Evolutionary conservation across 1,284 basidiomycete species (phyloP).

Genomic region (Pterula multifida): DNA sequence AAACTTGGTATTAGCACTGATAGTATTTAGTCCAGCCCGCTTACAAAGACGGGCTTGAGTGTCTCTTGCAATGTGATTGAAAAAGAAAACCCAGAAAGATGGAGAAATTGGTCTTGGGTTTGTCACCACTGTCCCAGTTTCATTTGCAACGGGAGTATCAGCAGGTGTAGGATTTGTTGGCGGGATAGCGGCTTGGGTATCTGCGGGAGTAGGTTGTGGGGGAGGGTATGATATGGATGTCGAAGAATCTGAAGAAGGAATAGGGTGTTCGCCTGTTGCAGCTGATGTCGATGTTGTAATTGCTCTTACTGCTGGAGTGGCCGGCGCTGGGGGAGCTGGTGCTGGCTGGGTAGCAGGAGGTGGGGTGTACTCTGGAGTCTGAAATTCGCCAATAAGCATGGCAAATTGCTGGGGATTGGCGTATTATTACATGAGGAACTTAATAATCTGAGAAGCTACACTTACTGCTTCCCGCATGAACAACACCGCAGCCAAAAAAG

Average conservation of each 20-base stretch:
- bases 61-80: slow-evolving; percentile 50
- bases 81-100: slow-evolving; percentile 36
- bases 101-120: slow-evolving; percentile 11
- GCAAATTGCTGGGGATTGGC: slow-evolving; percentile 72
- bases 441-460: slow-evolving; percentile 9
- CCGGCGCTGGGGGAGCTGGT: slow-evolving; percentile 10
- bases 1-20: slow-evolving; percentile 1
- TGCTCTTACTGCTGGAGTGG: slow-evolving; percentile 7
- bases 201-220: slow-evolving; percentile 8
- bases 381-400: slow-evolving; percentile 68
- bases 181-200: slow-evolving; percentile 10
- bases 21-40: slow-evolving; percentile 11
- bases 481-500: slow-evolving; percentile 63
- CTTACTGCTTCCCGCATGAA: slow-evolving; percentile 66
- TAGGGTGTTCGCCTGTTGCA: not conserved
- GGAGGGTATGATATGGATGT: slow-evolving; percentile 4
- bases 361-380: slow-evolving; percentile 58
- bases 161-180: slow-evolving; percentile 11
- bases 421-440: slow-evolving; percentile 4
- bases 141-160: slow-evolving; percentile 15
- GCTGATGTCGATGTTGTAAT: not conserved
- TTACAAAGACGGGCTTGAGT: slow-evolving; percentile 61
- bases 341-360: slow-evolving; percentile 17
- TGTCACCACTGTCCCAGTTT: too few relatives aligned
- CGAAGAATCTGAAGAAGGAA: slow-evolving; percentile 4